Percentiles rank a stretch among this genome's conserved stretches.
Evolutionary conservation across 495 filamentous ascomycete genomes (phyloP).

Genomic region (Xylaria nigripes): DNA sequence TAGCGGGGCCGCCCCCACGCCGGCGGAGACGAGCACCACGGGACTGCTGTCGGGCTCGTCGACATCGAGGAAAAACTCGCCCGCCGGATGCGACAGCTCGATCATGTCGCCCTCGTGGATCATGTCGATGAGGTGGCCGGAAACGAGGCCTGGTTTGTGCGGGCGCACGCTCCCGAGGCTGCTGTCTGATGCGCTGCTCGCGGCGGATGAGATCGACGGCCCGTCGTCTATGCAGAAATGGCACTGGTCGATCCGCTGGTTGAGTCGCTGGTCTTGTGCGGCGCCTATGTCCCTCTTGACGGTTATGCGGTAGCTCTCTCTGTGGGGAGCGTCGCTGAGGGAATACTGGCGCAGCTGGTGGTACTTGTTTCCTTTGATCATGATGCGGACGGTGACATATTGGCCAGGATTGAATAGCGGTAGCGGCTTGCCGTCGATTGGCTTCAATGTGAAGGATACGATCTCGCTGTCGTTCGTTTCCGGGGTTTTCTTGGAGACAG

Average conservation of each 20-base stretch:
- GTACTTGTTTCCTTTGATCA: constrained; percentile 50
- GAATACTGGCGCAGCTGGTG: constrained; percentile 64
- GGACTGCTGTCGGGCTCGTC: constrained; percentile 35
- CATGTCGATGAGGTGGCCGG: constrained; percentile 57
- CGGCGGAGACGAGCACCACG: constrained; percentile 59
- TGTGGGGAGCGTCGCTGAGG: constrained; percentile 51
- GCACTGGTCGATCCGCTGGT: too few relatives aligned
- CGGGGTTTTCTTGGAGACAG: constrained; percentile 47
- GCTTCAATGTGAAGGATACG: constrained; percentile 61
- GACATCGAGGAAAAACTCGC: constrained; percentile 56
- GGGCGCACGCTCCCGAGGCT: constrained; percentile 25
- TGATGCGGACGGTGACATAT: constrained; percentile 55
- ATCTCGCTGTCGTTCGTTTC: constrained; percentile 45
- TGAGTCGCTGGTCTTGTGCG: constrained; percentile 16
- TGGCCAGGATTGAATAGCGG: constrained; percentile 59
- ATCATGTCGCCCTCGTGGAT: constrained; percentile 53
- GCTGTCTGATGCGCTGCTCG: constrained; percentile 26
- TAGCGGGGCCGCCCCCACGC: constrained; percentile 60
- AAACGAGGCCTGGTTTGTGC: constrained; percentile 50
- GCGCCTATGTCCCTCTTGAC: constrained; percentile 55
- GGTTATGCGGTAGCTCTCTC: constrained; percentile 58
- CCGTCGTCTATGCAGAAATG: constrained; percentile 17
- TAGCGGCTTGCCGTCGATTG: constrained; percentile 52
- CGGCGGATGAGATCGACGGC: constrained; percentile 22
- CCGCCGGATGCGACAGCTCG: constrained; percentile 58